A percentile compares a stretch with the other conserved stretches of the same genome.
These are phyloP conservation scores for Pichia cabralensis DNA, from an alignment of 805 yeast species.

Conservation along the genomic window DNA sequence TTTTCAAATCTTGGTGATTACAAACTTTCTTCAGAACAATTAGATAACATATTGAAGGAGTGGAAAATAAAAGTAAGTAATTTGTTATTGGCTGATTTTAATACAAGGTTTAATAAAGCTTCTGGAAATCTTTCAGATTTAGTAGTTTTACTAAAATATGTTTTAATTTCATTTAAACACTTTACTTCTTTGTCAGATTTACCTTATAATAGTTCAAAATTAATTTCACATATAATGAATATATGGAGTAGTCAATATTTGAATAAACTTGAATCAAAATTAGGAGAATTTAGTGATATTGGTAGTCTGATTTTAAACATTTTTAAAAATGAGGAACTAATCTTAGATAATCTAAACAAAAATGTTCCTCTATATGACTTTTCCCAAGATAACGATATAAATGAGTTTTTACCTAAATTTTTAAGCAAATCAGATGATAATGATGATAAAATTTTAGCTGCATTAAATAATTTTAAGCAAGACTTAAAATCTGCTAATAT, in stretches of 20 bases:
- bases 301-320: constrained; percentile 13
- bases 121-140: constrained; percentile 12
- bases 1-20: constrained; percentile 10
- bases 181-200: constrained; percentile 22
- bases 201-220: not conserved
- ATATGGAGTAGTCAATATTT: constrained; percentile 15
- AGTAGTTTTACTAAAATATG: constrained; percentile 12
- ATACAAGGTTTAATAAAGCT: constrained; percentile 5
- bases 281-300: constrained; percentile 14
- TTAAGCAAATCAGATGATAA: constrained; percentile 12
- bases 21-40: too few relatives aligned
- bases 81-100: constrained; percentile 8
- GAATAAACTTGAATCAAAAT: constrained; percentile 8
- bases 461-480: constrained; percentile 11
- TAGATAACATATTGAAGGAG: constrained; percentile 5
- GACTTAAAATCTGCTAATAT: constrained; percentile 12
- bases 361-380: too few relatives aligned
- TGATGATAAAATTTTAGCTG: constrained; percentile 1
- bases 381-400: too few relatives aligned
- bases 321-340: constrained; percentile 7
- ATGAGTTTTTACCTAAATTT: too few relatives aligned
- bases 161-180: constrained; percentile 21
- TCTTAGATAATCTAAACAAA: too few relatives aligned
- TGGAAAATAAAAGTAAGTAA: constrained; percentile 19
- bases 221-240: constrained; percentile 11